These are phyloP conservation scores for Aspergillus ochraceoroseus DNA, from an alignment of 2,329 filamentous ascomycete species.

Conservation along the genomic window DNA sequence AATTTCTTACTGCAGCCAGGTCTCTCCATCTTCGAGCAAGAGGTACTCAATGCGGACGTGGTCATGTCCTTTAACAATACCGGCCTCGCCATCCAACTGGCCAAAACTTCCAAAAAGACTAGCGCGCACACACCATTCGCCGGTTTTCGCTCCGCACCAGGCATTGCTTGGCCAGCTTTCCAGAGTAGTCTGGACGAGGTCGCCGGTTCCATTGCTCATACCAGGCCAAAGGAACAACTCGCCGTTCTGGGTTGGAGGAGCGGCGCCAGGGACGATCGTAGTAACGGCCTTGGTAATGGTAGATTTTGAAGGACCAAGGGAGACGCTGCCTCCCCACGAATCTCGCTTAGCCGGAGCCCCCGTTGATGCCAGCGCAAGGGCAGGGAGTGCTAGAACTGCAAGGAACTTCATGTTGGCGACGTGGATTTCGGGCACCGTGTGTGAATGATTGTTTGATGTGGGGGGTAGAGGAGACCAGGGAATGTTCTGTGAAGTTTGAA, in stretches of 20 bases:
- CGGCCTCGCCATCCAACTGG: conserved; percentile 32
- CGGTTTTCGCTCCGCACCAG: conserved; percentile 41
- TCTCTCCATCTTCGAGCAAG: conserved; percentile 25
- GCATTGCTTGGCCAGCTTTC: conserved; percentile 41
- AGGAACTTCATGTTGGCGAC: not conserved
- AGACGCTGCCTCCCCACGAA: conserved; percentile 39
- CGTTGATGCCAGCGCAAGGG: not conserved
- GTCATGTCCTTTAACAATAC: conserved; percentile 24
- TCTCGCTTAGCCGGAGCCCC: conserved; percentile 23
- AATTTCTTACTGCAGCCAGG: conserved; percentile 31
- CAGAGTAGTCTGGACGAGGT: conserved; percentile 43
- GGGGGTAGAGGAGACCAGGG: too few species aligned
- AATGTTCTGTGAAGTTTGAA: too few species aligned
- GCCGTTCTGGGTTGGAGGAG: conserved; percentile 38
- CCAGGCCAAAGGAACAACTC: conserved; percentile 45
- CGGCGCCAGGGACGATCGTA: conserved; percentile 39
- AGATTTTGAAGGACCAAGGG: conserved; percentile 37
- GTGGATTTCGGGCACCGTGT: too few species aligned
- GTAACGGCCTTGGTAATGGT: conserved; percentile 41
- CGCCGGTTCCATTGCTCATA: conserved; percentile 46
- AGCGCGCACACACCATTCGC: conserved; percentile 44
- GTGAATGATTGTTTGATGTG: too few species aligned
- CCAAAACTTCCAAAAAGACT: conserved; percentile 42
- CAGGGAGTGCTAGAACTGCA: not conserved
- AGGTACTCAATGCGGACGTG: conserved; percentile 32